Conservation (phyloP, 345 rosid genomes). For the Raphanus raphanistrum region DNA sequence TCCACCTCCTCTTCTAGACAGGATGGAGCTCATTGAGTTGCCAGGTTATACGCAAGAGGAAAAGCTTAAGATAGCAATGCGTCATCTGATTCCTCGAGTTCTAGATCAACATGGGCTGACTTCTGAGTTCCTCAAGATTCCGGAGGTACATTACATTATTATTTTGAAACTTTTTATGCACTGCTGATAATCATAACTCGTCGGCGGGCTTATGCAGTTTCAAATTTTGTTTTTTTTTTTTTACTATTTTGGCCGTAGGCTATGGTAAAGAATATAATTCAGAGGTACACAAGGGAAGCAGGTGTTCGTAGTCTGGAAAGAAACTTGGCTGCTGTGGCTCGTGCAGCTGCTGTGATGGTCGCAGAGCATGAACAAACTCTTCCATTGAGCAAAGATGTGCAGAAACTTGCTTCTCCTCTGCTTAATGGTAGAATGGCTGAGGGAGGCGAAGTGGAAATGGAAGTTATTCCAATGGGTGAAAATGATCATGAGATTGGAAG, state of each 20-base stretch:
- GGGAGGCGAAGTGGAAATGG: constrained; percentile 98
- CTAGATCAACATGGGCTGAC: constrained; percentile 91
- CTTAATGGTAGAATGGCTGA: constrained; percentile 81
- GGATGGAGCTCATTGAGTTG: constrained; percentile 97
- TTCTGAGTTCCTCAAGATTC: constrained; percentile 84
- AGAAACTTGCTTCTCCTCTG: constrained; percentile 69
- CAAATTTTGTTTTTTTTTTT: not conserved
- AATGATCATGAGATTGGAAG: constrained; percentile 71
- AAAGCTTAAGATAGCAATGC: constrained; percentile 91
- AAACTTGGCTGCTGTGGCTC: constrained; percentile 91
- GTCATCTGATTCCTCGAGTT: constrained; percentile 92
- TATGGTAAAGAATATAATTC: constrained; percentile 80
- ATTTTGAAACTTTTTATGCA: not conserved
- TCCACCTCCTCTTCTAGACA: constrained; percentile 92
- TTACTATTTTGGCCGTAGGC: constrained; percentile 43
- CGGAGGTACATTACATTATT: constrained; percentile 66
- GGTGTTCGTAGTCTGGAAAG: constrained; percentile 93
- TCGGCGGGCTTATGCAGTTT: constrained; percentile 16
- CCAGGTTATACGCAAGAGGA: constrained; percentile 98
- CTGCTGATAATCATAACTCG: not conserved
- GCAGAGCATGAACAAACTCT: constrained; percentile 81
- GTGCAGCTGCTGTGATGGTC: constrained; percentile 94
- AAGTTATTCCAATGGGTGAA: constrained; percentile 88
- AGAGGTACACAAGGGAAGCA: constrained; percentile 96
- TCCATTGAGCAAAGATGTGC: constrained; percentile 77